Evolutionary conservation across 306 rosid species (phyloP), one percentile per base, ranked within the genome.

Genomic region (Arachis stenosperma): DNA sequence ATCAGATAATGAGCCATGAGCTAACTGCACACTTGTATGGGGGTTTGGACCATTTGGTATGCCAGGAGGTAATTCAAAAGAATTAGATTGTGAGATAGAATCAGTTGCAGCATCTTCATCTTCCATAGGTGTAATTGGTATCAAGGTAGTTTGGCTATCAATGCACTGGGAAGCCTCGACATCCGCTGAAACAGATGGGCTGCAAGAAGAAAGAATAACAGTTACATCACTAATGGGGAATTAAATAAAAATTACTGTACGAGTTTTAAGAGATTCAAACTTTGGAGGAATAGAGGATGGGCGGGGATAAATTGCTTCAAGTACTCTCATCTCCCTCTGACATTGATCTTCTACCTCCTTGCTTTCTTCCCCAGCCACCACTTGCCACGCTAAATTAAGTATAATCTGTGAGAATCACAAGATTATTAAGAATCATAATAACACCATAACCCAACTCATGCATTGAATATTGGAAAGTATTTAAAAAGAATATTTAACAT

Each of bases 301-400:
- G 8, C 96, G 90, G 27, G 98, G 98, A 83, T 92, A 92, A 74
- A 88, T 85, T 51, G 98, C 98, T 87, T 92, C 98, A 15, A 92
- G 90, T 51, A 90, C 92, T 82, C 96, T 84, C 91, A 90, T 73
- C 83, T 92, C 98, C 83, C 98, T 90, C 72, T 87, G 88, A 77
- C 77, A 74, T 87, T 90, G 86, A 78, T 80, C 79, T 73, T 72
- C 85, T 48, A 71, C 81, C 78, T 92, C 95, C 65, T 81, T 72
- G 83, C 96, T 90, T 84, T 92, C 96, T 81, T 92, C 98, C 75
- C 96, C 98, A 67, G 89, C 88, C 76, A 84, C 98, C 71, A 92
- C 96, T 85, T 70, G 90, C 98, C 98, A 92, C 51, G 82, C 50
- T 52, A 76, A 54, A 77, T 87, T 76, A 77, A 88, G 75, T 74